Evolutionary conservation across 352 stramenopile species (phyloP), one percentile per base, ranked within the genome.

Genomic region (Aphanomyces astaci): DNA sequence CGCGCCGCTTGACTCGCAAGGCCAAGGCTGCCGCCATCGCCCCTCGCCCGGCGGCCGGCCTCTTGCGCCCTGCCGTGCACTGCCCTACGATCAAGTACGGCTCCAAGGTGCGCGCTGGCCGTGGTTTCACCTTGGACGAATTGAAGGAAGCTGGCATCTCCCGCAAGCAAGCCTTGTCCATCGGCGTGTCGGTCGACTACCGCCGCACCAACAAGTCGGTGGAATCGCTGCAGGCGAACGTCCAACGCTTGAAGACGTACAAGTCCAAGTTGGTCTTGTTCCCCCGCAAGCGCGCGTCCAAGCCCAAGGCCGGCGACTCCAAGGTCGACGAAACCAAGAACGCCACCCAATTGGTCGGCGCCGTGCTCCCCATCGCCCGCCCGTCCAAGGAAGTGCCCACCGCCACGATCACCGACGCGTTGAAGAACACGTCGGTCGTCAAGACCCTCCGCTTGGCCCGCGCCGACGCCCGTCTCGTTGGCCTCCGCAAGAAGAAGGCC

Each of bases 181-280:
- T 99, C 73, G 98, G 98, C 73, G 98, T 99, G 75, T 84, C 96
- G 65, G 96, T 99, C 11, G 97, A 99, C 86, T 91, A 96, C 79
- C 95, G 97, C 70, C 92, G 97, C 74, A 97, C 83, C 70, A 99
- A 99, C 96, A 97, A 97, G 79, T 98, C 82, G 73, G 87, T 98
- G 17, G 96, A 99, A 79, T 97, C 89, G 70, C 84, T 96, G 57
- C 88, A 96, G 79, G 86, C 89, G 28, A 99, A 99, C 83, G 96
- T 99, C 66, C 88, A 98, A 73, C 95, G 97, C 78, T 90, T 99
- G 60, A 98, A 99, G 86, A 93, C 96, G 69, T 99, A 99, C 96
- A 98, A 98, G 86, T 80, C 83, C 64, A 99, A 98, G 76, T 87
- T 99, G 51, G 90, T 99, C 67, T 85, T 99, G 65, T 99, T 99